Base-by-base conservation (phyloP, 1,284 basidiomycete genomes). In the Sporisorium graminicola region DNA sequence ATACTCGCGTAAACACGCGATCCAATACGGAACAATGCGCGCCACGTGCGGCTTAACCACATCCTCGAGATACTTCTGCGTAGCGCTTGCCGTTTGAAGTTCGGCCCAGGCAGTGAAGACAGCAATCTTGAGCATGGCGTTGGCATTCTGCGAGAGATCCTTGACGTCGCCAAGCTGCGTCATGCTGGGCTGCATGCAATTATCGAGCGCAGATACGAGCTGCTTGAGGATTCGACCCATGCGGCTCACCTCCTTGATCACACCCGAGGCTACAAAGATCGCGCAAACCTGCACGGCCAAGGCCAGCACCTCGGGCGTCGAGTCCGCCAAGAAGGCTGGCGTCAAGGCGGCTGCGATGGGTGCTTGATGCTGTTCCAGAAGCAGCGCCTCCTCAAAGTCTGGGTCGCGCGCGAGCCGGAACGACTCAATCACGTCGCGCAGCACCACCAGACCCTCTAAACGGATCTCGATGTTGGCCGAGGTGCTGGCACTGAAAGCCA, bases 281-380 rank as follows among this genome's bases (percentile, higher is more conserved):
- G 96, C 97, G 81, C 96, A 98, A 14, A 96, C 93, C 82, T 95
- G 91, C 24, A 99, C 91, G 0, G 95, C 96, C 16, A 92, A 91
- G 0, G 95, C 93, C 35, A 98, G 85, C 24, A 99, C 96, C 84
- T 99, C 96, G 0, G 96, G 95, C 0, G 95, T 94, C 0, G 95
- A 94, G 84, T 99, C 97, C 0, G 92, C 89, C 4, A 93, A 93
- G 83, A 99, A 99, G 0, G 96, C 95, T 0, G 97, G 96, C 0
- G 95, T 99, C n/a, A 99, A 89, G 0, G 97, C 97, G 2, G 97
- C 94, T 1, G 96, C 96, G 67, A 99, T 97, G 0, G 97, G 96
- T 0, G 97, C 97, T 87, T 99, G 96, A 86, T 98, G 93, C 86
- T 99, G 97, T 84, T 99, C 96, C n/a, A 99, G 89, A 2, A 99